Conservation (phyloP, 305 asterid species). For the Petunia hybrid region DNA sequence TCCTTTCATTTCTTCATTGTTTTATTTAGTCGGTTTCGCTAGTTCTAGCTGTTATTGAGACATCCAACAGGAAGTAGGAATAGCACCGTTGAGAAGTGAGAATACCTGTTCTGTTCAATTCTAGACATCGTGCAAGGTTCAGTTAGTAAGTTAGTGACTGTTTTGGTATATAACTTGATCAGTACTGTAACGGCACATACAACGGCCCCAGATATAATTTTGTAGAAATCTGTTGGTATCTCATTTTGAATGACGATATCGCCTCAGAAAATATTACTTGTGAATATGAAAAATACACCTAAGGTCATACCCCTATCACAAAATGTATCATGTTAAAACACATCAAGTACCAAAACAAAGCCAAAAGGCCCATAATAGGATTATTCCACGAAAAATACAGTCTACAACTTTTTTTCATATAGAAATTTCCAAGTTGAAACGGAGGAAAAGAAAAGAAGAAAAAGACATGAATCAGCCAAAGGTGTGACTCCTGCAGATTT, state of each 20-base stretch:
- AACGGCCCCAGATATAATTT: slow-evolving; percentile 90
- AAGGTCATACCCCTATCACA: too few species aligned
- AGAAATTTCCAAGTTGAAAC: background rate
- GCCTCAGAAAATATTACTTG: too few species aligned
- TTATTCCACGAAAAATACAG: background rate
- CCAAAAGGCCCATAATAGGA: background rate
- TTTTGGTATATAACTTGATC: background rate
- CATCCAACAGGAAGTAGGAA: too few species aligned
- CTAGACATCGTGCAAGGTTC: slow-evolving; percentile 72
- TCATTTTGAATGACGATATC: slow-evolving; percentile 89
- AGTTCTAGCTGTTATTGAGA: background rate
- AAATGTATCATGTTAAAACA: background rate
- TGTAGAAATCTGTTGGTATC: slow-evolving; percentile 94
- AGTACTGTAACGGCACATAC: slow-evolving; percentile 45
- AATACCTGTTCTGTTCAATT: slow-evolving; percentile 79
- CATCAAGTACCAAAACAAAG: background rate
- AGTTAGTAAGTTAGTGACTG: slow-evolving; percentile 32
- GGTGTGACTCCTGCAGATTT: background rate
- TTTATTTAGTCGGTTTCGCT: background rate
- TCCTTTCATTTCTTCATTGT: background rate
- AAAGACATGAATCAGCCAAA: background rate
- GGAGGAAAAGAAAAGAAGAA: background rate
- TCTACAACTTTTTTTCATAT: background rate
- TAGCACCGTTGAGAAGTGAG: background rate
- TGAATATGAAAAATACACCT: too few species aligned